Evolutionary conservation across 345 rosid genomes (phyloP), one percentile per base, ranked within the genome.

Genomic region (Salix dunnii): DNA sequence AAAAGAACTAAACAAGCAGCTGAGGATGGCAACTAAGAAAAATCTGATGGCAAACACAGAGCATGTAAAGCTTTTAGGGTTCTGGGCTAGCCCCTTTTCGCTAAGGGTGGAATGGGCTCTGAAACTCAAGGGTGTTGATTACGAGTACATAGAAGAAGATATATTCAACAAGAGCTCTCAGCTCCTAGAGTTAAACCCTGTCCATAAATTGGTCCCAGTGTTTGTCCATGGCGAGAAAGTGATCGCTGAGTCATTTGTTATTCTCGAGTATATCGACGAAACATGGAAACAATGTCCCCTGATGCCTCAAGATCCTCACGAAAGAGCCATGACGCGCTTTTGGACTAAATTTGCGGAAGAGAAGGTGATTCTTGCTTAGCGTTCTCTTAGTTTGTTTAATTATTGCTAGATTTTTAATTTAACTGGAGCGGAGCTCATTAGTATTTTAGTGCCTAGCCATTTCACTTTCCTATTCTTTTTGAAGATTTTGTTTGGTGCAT

Each of bases 341-440:
- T 87, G 87, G 90, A 82, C 86, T 51, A 74, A 70, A 53, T 80
- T 82, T 40, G 83, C 62, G 0, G 84, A 83, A 4, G 81, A 76
- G 38, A 78, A 77, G 83, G 90, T 83, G 5, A 28, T 25, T 48
- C 17, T n/a, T 14, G 58, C 58, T 18, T 49, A 49, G 8, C 58
- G 18, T 23, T 8, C 35, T 51, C 20, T 38, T n/a, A 46, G 7
- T 30, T 71, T 71, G n/a, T 18, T 8, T 7, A 33, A 33, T 33
- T 33, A 21, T 48, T 23, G 40, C 38, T 71, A 30, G 30, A 18
- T 35, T 63, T 61, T 63, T 38, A 12, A 14, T 43, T 9, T 25
- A 9, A 53, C 6, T 33, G 35, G 35, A 33, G 61, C 4, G 61
- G 21, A 53, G 43, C 43, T 7, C 42, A 9, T 38, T 7, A 38